phyloP scores from a whole-genome alignment of 2,329 filamentous ascomycete genomes.

The Sphaerulina populicola region DNA sequence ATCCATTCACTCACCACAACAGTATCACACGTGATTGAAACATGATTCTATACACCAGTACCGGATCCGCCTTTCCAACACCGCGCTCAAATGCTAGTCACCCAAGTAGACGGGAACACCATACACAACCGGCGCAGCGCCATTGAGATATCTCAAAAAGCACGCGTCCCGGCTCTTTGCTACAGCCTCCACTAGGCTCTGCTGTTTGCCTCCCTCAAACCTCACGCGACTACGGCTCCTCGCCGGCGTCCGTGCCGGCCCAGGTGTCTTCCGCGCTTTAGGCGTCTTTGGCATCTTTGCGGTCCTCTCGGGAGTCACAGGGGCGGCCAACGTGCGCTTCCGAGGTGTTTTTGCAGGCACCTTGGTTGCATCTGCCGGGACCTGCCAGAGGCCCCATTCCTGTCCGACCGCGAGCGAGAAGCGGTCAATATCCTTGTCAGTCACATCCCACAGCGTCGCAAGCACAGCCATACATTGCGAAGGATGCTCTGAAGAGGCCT shows the following conservation, averaged over 20 bases:
- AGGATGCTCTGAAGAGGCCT: neutral
- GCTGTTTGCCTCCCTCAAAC: slow-evolving; percentile 28
- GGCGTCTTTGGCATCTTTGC: slow-evolving; percentile 32
- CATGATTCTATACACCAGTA: neutral
- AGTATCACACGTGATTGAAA: no score
- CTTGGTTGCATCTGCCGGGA: slow-evolving; percentile 17
- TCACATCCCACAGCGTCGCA: slow-evolving; percentile 95
- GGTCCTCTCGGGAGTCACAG: slow-evolving; percentile 26
- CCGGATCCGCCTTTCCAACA: neutral
- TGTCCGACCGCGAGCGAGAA: slow-evolving; percentile 74
- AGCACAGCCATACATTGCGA: slow-evolving; percentile 59
- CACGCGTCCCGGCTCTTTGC: slow-evolving; percentile 67
- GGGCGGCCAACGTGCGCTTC: slow-evolving; percentile 22
- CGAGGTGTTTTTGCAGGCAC: slow-evolving; percentile 25
- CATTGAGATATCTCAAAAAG: slow-evolving; percentile 82
- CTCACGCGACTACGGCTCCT: slow-evolving; percentile 24
- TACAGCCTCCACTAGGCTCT: slow-evolving; percentile 68
- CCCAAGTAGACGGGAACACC: slow-evolving; percentile 81
- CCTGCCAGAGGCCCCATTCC: slow-evolving; percentile 65
- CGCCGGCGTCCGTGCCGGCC: slow-evolving; percentile 26
- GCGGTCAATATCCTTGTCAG: slow-evolving; percentile 92
- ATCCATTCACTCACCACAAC: no score
- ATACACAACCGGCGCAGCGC: slow-evolving; percentile 87
- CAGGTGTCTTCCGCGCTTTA: slow-evolving; percentile 28
- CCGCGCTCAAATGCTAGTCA: slow-evolving; percentile 20